A percentile compares a stretch with the other conserved stretches of the same genome.
Evolutionary conservation across 2,329 filamentous ascomycete genomes (phyloP).

Genomic region (Aspergillus fructus): DNA sequence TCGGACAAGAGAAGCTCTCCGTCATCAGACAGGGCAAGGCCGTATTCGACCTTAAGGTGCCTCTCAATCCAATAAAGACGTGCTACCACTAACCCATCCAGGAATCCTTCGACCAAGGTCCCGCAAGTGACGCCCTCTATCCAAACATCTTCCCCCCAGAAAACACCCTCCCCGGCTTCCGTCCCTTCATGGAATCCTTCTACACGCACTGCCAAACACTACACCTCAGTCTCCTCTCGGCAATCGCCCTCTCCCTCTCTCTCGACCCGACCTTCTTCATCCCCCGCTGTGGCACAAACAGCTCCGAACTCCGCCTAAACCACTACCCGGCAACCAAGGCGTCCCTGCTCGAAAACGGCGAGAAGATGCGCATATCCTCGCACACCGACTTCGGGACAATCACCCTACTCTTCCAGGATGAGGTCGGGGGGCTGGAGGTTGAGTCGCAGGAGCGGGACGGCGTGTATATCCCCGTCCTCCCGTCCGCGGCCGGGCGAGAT

Average conservation of each 20-base stretch:
- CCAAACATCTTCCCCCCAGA: constrained; percentile 12
- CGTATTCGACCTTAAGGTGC: constrained; percentile 24
- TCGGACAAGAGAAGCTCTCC: constrained; percentile 31
- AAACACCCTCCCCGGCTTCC: constrained; percentile 9
- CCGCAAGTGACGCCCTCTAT: constrained; percentile 1
- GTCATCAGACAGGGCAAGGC: constrained; percentile 21
- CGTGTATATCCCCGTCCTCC: constrained; percentile 14
- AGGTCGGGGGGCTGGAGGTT: constrained; percentile 19
- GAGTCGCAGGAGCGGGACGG: constrained; percentile 16
- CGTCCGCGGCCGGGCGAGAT: constrained; percentile 9
- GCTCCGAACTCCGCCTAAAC: constrained; percentile 12
- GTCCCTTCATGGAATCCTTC: constrained; percentile 12
- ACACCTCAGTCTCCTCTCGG: constrained; percentile 3
- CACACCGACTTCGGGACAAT: constrained; percentile 17
- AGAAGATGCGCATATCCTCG: constrained; percentile 8
- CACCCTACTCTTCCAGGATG: constrained; percentile 16
- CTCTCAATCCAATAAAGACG: background rate
- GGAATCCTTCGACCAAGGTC: constrained; percentile 16
- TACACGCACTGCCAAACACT: constrained; percentile 6
- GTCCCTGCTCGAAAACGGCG: background rate
- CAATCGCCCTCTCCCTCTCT: constrained; percentile 3
- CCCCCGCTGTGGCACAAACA: background rate
- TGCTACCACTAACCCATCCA: background rate
- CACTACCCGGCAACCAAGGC: constrained; percentile 10
- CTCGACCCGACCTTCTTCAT: background rate